phyloP scores from a whole-genome alignment of 2,329 filamentous ascomycete species.

The Rutstroemia sp. region DNA sequence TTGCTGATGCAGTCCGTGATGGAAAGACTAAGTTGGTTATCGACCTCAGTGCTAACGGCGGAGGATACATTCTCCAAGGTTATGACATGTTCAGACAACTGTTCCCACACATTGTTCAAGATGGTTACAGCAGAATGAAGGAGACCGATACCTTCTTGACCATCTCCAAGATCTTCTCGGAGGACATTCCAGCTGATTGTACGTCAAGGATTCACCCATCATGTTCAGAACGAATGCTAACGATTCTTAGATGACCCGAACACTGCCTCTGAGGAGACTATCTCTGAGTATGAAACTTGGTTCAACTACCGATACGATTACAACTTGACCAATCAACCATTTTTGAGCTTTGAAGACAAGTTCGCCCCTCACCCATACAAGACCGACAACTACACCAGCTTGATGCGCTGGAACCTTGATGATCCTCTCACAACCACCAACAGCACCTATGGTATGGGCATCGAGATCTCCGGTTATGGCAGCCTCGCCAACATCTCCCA shows the following conservation, averaged over 20 bases:
- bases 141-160: conserved; percentile 19
- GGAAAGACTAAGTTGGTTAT: conserved; percentile 55
- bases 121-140: conserved; percentile 21
- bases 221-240: not conserved
- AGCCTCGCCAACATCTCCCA: conserved; percentile 24
- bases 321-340: conserved; percentile 21
- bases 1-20: conserved; percentile 37
- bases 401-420: conserved; percentile 23
- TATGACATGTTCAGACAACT: conserved; percentile 41
- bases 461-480: conserved; percentile 30
- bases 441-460: conserved; percentile 20
- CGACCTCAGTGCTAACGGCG: conserved; percentile 54
- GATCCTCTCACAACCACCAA: conserved; percentile 22
- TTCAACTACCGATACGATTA: conserved; percentile 26
- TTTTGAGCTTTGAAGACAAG: conserved; percentile 20
- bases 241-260: conserved; percentile 14
- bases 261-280: conserved; percentile 17
- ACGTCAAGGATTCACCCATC: not conserved
- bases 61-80: conserved; percentile 43
- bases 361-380: conserved; percentile 20
- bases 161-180: conserved; percentile 18
- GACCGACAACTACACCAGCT: conserved; percentile 20
- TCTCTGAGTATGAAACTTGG: conserved; percentile 16
- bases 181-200: conserved; percentile 18
- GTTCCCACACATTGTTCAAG: conserved; percentile 28